A percentile compares a stretch with the other conserved stretches of the same genome.
phyloP scores from a whole-genome alignment of 208 protist species.

The Crithidia mellificae region DNA sequence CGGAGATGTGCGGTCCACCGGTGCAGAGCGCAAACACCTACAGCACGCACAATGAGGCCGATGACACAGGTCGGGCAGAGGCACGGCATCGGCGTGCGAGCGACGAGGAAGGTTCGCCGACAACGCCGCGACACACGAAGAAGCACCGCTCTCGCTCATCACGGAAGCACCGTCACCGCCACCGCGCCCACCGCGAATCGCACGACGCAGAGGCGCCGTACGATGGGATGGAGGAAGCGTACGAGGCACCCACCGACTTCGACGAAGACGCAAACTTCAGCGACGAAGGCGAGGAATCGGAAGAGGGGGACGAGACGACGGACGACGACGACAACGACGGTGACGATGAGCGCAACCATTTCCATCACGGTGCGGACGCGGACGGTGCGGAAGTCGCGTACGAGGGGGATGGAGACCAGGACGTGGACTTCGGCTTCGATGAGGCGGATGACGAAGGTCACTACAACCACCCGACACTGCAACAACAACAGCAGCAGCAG shows the following conservation, averaged over 20 bases:
- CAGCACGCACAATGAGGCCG: too few species aligned
- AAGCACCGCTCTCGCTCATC: neutral
- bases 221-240: constrained; percentile 8
- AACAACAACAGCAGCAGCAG: too few species aligned
- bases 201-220: neutral
- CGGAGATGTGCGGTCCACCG: constrained; percentile 23
- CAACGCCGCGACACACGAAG: neutral
- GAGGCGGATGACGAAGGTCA: neutral
- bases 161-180: neutral
- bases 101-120: neutral
- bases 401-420: neutral
- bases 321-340: neutral
- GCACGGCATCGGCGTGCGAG: too few species aligned
- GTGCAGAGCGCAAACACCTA: neutral
- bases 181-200: neutral
- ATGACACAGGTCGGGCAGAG: too few species aligned
- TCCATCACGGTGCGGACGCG: neutral
- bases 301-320: neutral
- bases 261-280: neutral
- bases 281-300: neutral
- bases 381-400: neutral
- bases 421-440: constrained; percentile 3
- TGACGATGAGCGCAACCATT: too few species aligned
- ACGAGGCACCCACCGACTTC: neutral
- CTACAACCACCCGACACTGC: neutral